A percentile compares a stretch with the other conserved stretches of the same genome.
These are phyloP conservation scores for Saccharomyces uvarum DNA, from an alignment of 1,139 yeast species.

Conservation along the genomic window DNA sequence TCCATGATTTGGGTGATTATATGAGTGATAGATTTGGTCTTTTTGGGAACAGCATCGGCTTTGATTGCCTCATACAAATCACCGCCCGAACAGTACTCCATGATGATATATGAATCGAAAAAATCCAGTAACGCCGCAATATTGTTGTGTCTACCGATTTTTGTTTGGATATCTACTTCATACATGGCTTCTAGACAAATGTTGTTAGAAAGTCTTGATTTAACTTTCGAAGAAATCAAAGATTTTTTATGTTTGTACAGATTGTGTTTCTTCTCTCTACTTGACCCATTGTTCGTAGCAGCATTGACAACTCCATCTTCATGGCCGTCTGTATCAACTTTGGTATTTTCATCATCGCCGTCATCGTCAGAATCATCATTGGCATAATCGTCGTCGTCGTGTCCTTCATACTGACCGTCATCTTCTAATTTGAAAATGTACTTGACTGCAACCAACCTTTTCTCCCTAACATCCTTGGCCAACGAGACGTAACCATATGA, in stretches of 20 bases:
- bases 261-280: slow-evolving; percentile 21
- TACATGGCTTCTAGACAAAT: slow-evolving; percentile 61
- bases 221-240: slow-evolving; percentile 29
- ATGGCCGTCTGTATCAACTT: slow-evolving; percentile 8
- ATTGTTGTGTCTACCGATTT: slow-evolving; percentile 48
- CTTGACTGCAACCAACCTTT: slow-evolving; percentile 71
- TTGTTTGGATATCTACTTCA: slow-evolving; percentile 68
- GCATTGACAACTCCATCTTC: slow-evolving; percentile 3
- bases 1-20: slow-evolving; percentile 69
- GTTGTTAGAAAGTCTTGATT: slow-evolving; percentile 31
- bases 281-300: slow-evolving; percentile 13
- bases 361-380: slow-evolving; percentile 11
- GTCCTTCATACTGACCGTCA: slow-evolving; percentile 7
- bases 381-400: slow-evolving; percentile 20
- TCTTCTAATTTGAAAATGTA: slow-evolving; percentile 47
- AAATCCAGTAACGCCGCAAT: slow-evolving; percentile 65
- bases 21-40: slow-evolving; percentile 65
- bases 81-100: slow-evolving; percentile 87
- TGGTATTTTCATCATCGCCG: slow-evolving; percentile 3
- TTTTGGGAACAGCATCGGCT: slow-evolving; percentile 71
- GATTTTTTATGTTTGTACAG: slow-evolving; percentile 20
- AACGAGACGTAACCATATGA: slow-evolving; percentile 88
- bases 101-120: slow-evolving; percentile 71
- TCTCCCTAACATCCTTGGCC: slow-evolving; percentile 59
- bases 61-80: slow-evolving; percentile 91